Percentiles rank a stretch among this genome's conserved stretches.
Evolutionary conservation across 805 yeast species (phyloP).

Genomic region (Danielia oregonensis): DNA sequence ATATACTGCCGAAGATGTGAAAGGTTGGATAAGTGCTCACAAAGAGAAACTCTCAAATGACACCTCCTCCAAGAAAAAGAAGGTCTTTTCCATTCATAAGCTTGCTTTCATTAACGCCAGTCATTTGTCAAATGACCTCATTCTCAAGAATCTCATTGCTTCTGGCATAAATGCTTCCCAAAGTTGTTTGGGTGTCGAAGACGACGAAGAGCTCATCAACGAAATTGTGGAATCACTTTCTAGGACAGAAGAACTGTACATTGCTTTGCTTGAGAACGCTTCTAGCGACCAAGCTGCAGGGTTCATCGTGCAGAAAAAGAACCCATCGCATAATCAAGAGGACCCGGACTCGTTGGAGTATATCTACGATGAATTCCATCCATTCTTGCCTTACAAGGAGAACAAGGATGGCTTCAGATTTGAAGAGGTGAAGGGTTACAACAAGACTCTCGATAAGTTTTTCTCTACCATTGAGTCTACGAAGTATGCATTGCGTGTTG

Average conservation of each 20-base stretch:
- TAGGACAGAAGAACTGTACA: constrained; percentile 44
- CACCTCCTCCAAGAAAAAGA: constrained; percentile 26
- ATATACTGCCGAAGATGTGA: constrained; percentile 29
- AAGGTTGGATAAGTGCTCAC: constrained; percentile 38
- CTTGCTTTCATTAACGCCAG: constrained; percentile 64
- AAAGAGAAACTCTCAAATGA: constrained; percentile 20
- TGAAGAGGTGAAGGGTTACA: constrained; percentile 60
- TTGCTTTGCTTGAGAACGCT: constrained; percentile 30
- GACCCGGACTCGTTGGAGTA: constrained; percentile 44
- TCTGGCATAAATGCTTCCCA: constrained; percentile 46
- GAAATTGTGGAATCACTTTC: constrained; percentile 40
- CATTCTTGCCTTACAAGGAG: constrained; percentile 52
- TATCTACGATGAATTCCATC: constrained; percentile 65
- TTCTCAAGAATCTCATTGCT: constrained; percentile 53
- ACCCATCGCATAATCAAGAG: constrained; percentile 44
- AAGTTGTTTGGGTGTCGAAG: constrained; percentile 27
- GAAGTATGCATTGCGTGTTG: constrained; percentile 68
- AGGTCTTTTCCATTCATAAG: constrained; percentile 63
- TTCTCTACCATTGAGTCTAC: constrained; percentile 84
- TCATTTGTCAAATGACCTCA: constrained; percentile 73
- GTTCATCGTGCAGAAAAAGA: constrained; percentile 58
- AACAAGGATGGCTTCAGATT: constrained; percentile 30
- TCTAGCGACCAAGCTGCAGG: constrained; percentile 44
- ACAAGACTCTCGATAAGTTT: constrained; percentile 75
- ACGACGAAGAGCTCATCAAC: constrained; percentile 25